Base-by-base conservation (phyloP, 345 rosid species). In the Heritiera littoralis region DNA sequence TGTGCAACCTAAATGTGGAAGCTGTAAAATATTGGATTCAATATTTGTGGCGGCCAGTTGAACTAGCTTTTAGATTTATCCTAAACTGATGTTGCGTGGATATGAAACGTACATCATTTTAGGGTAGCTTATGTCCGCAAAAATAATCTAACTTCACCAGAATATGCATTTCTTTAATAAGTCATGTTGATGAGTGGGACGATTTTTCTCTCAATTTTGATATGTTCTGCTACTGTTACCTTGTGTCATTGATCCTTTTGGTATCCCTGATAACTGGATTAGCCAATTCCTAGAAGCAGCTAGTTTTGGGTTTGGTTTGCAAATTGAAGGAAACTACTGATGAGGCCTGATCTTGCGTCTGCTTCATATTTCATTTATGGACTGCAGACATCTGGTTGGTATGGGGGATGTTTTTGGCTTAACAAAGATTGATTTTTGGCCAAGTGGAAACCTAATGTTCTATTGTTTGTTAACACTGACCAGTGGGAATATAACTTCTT, bases 131-230 rank as follows among this genome's bases (percentile, higher is more conserved):
- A 46, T 48, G 9, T 38, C 43, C n/a, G 17, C 38, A 18, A 40
- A 38, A 5, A 9, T 73, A 30, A 18, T 74, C 38, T 59, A 74
- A 58, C 20, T 23, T 58, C 66, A 43, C 13, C 65, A 74, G n/a
- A 66, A 20, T 74, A 58, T n/a, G 74, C 9, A 23, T 70, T 48
- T 70, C 58, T 48, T 68, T 35, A 55, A 9, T 23, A 67, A 77
- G 77, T 76, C 45, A 64, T 77, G 80, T 82, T 79, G 79, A 43
- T 72, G 52, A 46, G 75, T 23, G 83, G 83, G 76, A 76, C 72
- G 74, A 79, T 48, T 78, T 58, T 77, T 81, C 73, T 78, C 79
- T 41, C 73, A 40, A 77, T 76, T 76, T 70, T 66, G 56, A 52
- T 12, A 45, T 46, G 49, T 43, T 74, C 59, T 78, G 80, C 17